Conservation (phyloP, 2,329 filamentous ascomycete species). For the Penicillium sp. region DNA sequence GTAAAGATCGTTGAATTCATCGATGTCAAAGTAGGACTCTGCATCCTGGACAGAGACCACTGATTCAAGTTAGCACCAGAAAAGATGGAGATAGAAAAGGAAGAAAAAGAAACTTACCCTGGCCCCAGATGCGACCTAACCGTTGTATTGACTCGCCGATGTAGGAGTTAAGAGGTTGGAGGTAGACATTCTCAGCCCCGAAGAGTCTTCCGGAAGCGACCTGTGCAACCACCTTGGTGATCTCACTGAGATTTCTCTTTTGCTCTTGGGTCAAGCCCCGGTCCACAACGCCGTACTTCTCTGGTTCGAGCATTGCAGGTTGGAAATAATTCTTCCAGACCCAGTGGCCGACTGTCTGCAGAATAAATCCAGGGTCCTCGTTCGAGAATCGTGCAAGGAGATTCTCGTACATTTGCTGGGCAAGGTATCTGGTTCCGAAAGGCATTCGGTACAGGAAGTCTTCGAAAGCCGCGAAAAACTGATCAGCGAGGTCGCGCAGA, state of each 20-base stretch:
- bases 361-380: conserved; percentile 72
- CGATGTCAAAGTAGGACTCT: conserved; percentile 92
- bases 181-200: conserved; percentile 89
- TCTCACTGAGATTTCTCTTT: conserved; percentile 86
- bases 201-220: conserved; percentile 86
- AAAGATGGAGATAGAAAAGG: not conserved
- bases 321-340: conserved; percentile 93
- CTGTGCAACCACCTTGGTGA: conserved; percentile 87
- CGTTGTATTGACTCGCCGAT: conserved; percentile 80
- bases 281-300: conserved; percentile 90
- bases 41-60: conserved; percentile 82
- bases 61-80: conserved; percentile 37
- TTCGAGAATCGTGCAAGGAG: conserved; percentile 74
- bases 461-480: conserved; percentile 79
- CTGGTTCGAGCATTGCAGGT: conserved; percentile 81
- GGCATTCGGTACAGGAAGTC: conserved; percentile 85
- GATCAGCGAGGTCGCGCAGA: conserved; percentile 88
- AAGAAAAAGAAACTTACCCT: conserved; percentile 46
- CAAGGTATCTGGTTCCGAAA: conserved; percentile 85
- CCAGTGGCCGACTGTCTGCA: conserved; percentile 87
- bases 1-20: conserved; percentile 97
- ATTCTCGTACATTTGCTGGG: conserved; percentile 78
- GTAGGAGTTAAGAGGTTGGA: conserved; percentile 92
- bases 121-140: conserved; percentile 70
- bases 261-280: conserved; percentile 84